Evolutionary conservation across 2,329 filamentous ascomycete species (phyloP).

Genomic region (Aspergillus sp.): DNA sequence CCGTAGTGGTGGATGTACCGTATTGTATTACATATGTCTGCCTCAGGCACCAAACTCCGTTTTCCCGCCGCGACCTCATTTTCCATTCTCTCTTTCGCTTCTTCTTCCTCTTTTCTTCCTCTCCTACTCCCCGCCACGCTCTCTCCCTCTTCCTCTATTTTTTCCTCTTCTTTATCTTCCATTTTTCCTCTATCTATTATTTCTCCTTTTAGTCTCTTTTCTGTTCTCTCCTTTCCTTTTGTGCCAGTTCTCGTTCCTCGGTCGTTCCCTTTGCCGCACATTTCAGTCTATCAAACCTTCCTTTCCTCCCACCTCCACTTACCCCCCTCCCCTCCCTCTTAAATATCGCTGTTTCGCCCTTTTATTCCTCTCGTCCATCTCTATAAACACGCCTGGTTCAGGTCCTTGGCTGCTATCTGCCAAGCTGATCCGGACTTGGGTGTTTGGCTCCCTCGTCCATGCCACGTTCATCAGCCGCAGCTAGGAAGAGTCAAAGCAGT

Average conservation of each 20-base stretch:
- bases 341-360: not conserved
- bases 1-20: not conserved
- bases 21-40: not conserved
- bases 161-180: slow-evolving; percentile 5
- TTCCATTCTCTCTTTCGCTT: slow-evolving; percentile 7
- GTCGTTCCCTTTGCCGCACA: slow-evolving; percentile 12
- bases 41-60: not conserved
- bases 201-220: not conserved
- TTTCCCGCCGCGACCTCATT: slow-evolving; percentile 14
- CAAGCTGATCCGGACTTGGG: slow-evolving; percentile 41
- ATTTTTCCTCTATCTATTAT: slow-evolving; percentile 6
- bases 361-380: slow-evolving; percentile 14
- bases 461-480: slow-evolving; percentile 42
- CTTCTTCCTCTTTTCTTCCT: slow-evolving; percentile 8
- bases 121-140: slow-evolving; percentile 6
- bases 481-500: slow-evolving; percentile 56
- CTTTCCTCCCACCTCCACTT: slow-evolving; percentile 1
- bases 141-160: slow-evolving; percentile 6
- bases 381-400: slow-evolving; percentile 31
- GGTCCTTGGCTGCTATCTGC: slow-evolving; percentile 42
- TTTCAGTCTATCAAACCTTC: slow-evolving; percentile 1
- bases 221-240: not conserved
- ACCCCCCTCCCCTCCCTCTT: slow-evolving; percentile 4
- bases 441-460: slow-evolving; percentile 39
- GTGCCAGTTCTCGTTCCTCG: not conserved